Base-by-base conservation (phyloP, 176 grass and related monocot genomes). In the Musa schizocarpa region DNA sequence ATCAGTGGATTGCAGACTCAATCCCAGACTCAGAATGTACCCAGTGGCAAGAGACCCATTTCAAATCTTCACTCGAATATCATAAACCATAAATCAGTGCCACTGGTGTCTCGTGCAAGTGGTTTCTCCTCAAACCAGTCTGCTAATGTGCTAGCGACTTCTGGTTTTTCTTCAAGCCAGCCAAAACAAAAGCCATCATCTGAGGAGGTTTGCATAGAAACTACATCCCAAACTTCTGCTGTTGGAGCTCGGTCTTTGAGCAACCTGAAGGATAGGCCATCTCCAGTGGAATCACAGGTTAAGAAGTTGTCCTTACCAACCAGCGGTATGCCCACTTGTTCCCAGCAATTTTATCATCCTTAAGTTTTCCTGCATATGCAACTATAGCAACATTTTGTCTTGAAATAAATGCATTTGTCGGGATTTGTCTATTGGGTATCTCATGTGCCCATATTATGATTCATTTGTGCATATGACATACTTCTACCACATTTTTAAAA, bases 181-280 rank as follows among this genome's bases (percentile, higher is more conserved):
- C 73, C 82, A 14, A 93, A 92, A 72, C 78, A 73, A 62, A 98
- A 89, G 69, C 9, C 82, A 54, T 74, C 74, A 63, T 75, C 82
- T 17, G 85, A 85, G 65, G 88, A 87, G 76, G 72, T 72, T 69
- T 76, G 58, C 73, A 82, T 88, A 58, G 87, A 92, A 74, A 73
- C 68, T 52, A 77, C 78, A 27, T 87, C 82, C 71, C 76, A 51
- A 51, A 82, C 82, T 81, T 86, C 61, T 14, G 82, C 59, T 77
- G 74, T 81, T 64, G 84, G 86, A 67, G n/a, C 54, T 51, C 65
- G 84, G 3, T 87, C 88, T 12, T 67, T 75, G 21, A 93, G 90
- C 82, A 93, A 89, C 78, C 90, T 90, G n/a, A 93, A 83, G 79
- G 94, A 89, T 78, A 87, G 95, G 65, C 77, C 54, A 52, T 69